These are phyloP conservation scores for Plasmodium falciparum DNA, from an alignment of 169 alveolate species.

Conservation along the genomic window DNA sequence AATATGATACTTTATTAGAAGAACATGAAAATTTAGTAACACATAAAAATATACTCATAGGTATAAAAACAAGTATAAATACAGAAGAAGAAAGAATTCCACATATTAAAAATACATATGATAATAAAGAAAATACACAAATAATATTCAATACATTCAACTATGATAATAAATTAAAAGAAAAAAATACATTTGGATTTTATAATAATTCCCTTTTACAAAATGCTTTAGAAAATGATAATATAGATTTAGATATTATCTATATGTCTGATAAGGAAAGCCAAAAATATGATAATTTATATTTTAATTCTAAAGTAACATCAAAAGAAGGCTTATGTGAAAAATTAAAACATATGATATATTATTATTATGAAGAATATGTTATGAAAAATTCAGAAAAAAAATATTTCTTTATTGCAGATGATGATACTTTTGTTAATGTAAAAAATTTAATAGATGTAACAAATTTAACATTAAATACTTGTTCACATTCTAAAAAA, in stretches of 20 bases:
- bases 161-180: conserved; percentile 10
- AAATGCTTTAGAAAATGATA: conserved; percentile 38
- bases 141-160: conserved; percentile 1
- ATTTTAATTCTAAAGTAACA: background rate
- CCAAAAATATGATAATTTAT: conserved; percentile 4
- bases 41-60: conserved; percentile 45
- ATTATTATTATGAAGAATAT: conserved; percentile 63
- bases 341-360: conserved; percentile 32
- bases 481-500: conserved; percentile 49
- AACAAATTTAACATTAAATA: conserved; percentile 43
- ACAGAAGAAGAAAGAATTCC: conserved; percentile 37
- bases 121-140: conserved; percentile 31
- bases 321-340: conserved; percentile 3
- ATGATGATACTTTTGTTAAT: conserved; percentile 64
- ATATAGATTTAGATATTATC: conserved; percentile 14
- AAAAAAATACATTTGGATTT: background rate
- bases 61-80: conserved; percentile 37
- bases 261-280: conserved; percentile 58
- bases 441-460: conserved; percentile 71
- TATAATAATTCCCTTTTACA: conserved; percentile 19
- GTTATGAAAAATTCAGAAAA: conserved; percentile 22
- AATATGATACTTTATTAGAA: conserved; percentile 44
- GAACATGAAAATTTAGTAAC: conserved; percentile 11
- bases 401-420: conserved; percentile 42
- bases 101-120: conserved; percentile 60